These are phyloP conservation scores for Boletus sp. DNA, from an alignment of 768 basidiomycete species.

Conservation along the genomic window DNA sequence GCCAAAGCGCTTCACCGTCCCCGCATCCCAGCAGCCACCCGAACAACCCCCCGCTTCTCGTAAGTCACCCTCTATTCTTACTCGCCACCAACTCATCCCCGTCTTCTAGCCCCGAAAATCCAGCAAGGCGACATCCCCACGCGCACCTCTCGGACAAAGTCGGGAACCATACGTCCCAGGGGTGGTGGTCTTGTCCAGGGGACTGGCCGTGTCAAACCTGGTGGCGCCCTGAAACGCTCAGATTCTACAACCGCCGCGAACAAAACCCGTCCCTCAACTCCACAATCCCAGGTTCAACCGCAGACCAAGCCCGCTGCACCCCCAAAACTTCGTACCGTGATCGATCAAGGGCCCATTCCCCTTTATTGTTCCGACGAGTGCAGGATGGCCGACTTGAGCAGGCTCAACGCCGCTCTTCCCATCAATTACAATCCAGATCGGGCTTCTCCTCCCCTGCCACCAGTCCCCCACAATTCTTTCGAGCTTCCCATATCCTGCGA, in stretches of 20 bases:
- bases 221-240: conserved; percentile 50
- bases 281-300: conserved; percentile 16
- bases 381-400: conserved; percentile 54
- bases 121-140: conserved; percentile 23
- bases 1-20: conserved; percentile 68
- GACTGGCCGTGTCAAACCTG: conserved; percentile 60
- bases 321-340: conserved; percentile 60
- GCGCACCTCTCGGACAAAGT: conserved; percentile 36
- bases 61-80: conserved; percentile 24
- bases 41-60: conserved; percentile 36
- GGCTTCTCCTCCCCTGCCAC: conserved; percentile 39
- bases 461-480: conserved; percentile 42
- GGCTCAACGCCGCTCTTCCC: conserved; percentile 38
- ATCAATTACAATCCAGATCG: conserved; percentile 49
- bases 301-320: conserved; percentile 32
- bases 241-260: conserved; percentile 22
- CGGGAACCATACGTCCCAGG: conserved; percentile 36
- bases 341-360: conserved; percentile 77
- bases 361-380: conserved; percentile 86
- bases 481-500: conserved; percentile 25
- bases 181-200: conserved; percentile 61
- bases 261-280: conserved; percentile 14
- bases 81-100: conserved; percentile 7
- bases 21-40: conserved; percentile 32
- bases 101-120: conserved; percentile 25